A percentile compares a stretch with the other conserved stretches of the same genome.
Conservation (phyloP, 2,329 filamentous ascomycete genomes). For the Penicillium glabrum region DNA sequence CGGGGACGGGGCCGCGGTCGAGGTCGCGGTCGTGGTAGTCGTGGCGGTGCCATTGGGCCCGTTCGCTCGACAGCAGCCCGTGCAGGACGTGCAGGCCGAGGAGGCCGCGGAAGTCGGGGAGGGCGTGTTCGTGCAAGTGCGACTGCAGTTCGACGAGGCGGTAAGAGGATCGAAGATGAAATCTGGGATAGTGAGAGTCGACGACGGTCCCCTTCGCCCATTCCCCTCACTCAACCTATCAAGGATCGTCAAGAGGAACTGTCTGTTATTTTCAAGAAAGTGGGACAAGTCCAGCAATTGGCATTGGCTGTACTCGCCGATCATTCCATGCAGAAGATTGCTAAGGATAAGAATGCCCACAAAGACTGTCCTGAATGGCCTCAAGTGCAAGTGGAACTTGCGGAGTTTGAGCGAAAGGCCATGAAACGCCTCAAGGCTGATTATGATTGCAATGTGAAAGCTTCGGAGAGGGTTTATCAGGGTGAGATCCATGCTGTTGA, state of each 20-base stretch:
- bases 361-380: conserved; percentile 40
- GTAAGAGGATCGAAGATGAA: conserved; percentile 25
- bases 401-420: conserved; percentile 27
- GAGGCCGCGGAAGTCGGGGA: conserved; percentile 26
- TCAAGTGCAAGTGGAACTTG: conserved; percentile 34
- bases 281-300: conserved; percentile 42
- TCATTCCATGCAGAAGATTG: conserved; percentile 39
- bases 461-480: conserved; percentile 29
- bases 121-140: conserved; percentile 27
- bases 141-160: conserved; percentile 17
- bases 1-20: conserved; percentile 28
- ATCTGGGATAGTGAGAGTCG: conserved; percentile 32
- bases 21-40: conserved; percentile 34
- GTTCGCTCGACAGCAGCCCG: conserved; percentile 13
- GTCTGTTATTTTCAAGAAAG: conserved; percentile 41
- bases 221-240: conserved; percentile 37
- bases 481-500: conserved; percentile 35
- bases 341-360: conserved; percentile 43
- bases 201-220: conserved; percentile 36
- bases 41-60: conserved; percentile 26
- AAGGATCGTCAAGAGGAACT: conserved; percentile 44
- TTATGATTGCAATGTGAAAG: conserved; percentile 33
- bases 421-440: conserved; percentile 30
- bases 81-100: conserved; percentile 10
- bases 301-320: conserved; percentile 41